Conservation (phyloP, 2,329 filamentous ascomycete genomes). For the Incumbomyces lentus region DNA sequence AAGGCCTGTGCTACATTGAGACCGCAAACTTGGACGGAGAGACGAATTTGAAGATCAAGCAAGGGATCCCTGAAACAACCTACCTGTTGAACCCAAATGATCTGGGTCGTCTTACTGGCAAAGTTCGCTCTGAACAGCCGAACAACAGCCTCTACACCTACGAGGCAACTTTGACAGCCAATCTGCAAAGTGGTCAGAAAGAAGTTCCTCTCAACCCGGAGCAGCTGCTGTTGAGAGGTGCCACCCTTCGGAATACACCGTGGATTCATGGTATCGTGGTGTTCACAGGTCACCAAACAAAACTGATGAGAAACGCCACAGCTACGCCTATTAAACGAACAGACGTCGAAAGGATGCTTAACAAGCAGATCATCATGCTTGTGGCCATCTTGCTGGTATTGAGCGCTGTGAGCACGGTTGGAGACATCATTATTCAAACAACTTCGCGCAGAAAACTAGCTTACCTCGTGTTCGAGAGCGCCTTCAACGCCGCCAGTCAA, state of each 20-base stretch:
- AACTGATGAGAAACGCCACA: slow-evolving; percentile 96
- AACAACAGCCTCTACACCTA: slow-evolving; percentile 99
- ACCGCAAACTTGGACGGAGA: slow-evolving; percentile 96
- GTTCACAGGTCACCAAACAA: slow-evolving; percentile 95
- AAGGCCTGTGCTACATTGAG: slow-evolving; percentile 96
- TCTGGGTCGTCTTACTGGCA: slow-evolving; percentile 73
- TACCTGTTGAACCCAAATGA: slow-evolving; percentile 78
- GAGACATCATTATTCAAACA: slow-evolving; percentile 71
- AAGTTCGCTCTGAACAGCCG: slow-evolving; percentile 86
- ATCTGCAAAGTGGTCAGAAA: slow-evolving; percentile 82
- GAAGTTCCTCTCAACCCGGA: slow-evolving; percentile 83
- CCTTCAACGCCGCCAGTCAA: slow-evolving; percentile 58
- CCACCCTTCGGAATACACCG: slow-evolving; percentile 87
- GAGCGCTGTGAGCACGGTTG: slow-evolving; percentile 81
- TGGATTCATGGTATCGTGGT: slow-evolving; percentile 96
- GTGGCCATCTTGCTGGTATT: slow-evolving; percentile 73
- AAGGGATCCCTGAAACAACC: slow-evolving; percentile 85
- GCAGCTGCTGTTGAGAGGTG: slow-evolving; percentile 83
- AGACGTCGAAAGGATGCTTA: slow-evolving; percentile 87
- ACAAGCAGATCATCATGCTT: slow-evolving; percentile 82
- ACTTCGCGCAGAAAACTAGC: slow-evolving; percentile 51
- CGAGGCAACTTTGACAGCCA: slow-evolving; percentile 87
- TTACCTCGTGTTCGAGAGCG: slow-evolving; percentile 58
- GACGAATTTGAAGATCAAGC: slow-evolving; percentile 98
- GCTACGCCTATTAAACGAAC: slow-evolving; percentile 96